phyloP scores from a whole-genome alignment of 2,329 filamentous ascomycete species.

The Aspergillus viridinutans region DNA sequence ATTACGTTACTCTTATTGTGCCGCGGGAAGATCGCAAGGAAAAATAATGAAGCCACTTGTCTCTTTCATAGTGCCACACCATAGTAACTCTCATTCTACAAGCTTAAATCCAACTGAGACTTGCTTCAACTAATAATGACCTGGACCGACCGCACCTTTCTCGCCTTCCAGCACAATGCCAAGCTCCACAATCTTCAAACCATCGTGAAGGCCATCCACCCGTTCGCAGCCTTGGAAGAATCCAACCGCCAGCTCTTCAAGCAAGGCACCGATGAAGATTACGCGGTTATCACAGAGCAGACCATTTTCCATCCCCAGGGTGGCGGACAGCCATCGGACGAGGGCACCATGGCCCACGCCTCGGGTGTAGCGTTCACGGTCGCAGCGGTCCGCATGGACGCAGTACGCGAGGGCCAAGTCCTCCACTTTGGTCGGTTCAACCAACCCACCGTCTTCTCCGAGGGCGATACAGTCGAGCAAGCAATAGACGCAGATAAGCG shows the following conservation, averaged over 20 bases:
- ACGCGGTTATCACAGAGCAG: conserved; percentile 56
- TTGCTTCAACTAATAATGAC: neutral
- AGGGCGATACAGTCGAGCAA: conserved; percentile 50
- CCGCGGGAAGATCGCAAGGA: no score
- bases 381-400: conserved; percentile 52
- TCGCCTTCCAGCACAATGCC: conserved; percentile 36
- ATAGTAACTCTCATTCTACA: no score
- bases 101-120: no score
- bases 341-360: conserved; percentile 50
- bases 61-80: no score
- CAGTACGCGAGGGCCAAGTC: conserved; percentile 52
- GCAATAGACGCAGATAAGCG: conserved; percentile 59
- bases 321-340: conserved; percentile 68
- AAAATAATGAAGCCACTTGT: no score
- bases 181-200: conserved; percentile 43
- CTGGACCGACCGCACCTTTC: conserved; percentile 11
- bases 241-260: conserved; percentile 58
- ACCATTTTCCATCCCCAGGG: conserved; percentile 77
- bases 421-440: conserved; percentile 62
- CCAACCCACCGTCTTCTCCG: conserved; percentile 29
- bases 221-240: conserved; percentile 49
- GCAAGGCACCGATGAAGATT: conserved; percentile 46
- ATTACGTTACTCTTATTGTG: no score
- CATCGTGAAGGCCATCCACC: conserved; percentile 45
- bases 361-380: conserved; percentile 48